Evolutionary conservation across 2,329 filamentous ascomycete species (phyloP), one percentile per base, ranked within the genome.

Genomic region (Bimuria novae-zelandiae): DNA sequence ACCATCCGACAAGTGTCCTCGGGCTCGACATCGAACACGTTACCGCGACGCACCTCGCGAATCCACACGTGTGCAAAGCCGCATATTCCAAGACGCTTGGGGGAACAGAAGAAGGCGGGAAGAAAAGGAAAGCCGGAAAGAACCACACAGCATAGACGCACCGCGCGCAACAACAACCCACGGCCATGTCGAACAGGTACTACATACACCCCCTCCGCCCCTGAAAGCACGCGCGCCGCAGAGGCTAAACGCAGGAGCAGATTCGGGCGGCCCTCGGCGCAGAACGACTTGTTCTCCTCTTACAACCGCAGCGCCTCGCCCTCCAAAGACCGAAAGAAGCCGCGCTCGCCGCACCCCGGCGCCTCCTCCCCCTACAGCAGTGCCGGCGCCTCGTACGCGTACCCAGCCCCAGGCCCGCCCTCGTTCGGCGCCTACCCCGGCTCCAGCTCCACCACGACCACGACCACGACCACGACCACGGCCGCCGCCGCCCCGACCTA

Each of bases 211-310:
- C 3, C 16, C 14, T n/a, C 11, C 27, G n/a, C n/a, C n/a, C n/a
- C n/a, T n/a, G n/a, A n/a, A n/a, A n/a, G n/a, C n/a, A n/a, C n/a
- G n/a, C n/a, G n/a, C n/a, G n/a, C n/a, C n/a, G n/a, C n/a, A n/a
- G n/a, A n/a, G n/a, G n/a, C n/a, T n/a, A n/a, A n/a, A n/a, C n/a
- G n/a, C n/a, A n/a, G n/a, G n/a, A n/a, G n/a, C 37, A 66, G 68
- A 56, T 71, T 69, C 61, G 57, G 60, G 42, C 62, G 69, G 51
- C 59, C 61, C 43, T 51, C 67, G 29, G 56, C 63, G 23, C 67
- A 65, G 57, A 61, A 73, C 59, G 68, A 74, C 64, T 73, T 77
- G 64, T 77, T 77, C 67, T 65, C 62, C 59, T 60, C 61, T 51
- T 76, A 76, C 64, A 70, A 75, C 58, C 69, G 70, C 50, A 58